phyloP scores from a whole-genome alignment of 305 asterid species.

The Fraxinus nigra region DNA sequence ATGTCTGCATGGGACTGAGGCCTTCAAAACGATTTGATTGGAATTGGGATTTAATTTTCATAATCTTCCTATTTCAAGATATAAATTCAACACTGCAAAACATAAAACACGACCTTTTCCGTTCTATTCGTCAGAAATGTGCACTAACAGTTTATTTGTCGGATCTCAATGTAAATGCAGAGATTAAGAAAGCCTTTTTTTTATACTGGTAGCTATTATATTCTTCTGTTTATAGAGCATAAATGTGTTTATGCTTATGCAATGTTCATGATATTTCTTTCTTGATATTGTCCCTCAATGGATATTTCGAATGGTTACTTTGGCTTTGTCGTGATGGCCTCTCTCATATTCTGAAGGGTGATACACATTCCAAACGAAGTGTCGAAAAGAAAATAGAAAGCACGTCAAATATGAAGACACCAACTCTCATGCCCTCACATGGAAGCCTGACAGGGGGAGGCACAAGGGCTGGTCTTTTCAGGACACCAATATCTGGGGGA shows the following conservation, averaged over 20 bases:
- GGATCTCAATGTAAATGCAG: background rate
- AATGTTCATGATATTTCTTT: conserved; percentile 21
- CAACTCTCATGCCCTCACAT: conserved; percentile 42
- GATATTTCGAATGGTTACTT: conserved; percentile 39
- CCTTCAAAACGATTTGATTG: background rate
- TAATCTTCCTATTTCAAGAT: background rate
- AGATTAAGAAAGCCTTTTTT: background rate
- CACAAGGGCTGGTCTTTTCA: conserved; percentile 89
- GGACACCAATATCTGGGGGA: conserved; percentile 98
- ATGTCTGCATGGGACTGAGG: background rate
- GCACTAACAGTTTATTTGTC: background rate
- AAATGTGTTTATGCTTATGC: background rate
- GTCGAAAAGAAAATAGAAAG: conserved; percentile 28
- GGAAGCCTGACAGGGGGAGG: conserved; percentile 61
- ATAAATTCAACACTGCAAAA: background rate
- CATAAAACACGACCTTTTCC: background rate
- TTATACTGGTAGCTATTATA: background rate
- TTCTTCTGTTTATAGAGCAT: background rate
- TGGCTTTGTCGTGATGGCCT: conserved; percentile 53
- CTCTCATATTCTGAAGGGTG: conserved; percentile 69
- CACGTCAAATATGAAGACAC: conserved; percentile 34
- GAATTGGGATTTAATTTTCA: background rate
- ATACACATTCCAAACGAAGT: conserved; percentile 44
- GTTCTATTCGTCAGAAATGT: background rate
- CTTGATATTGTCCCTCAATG: conserved; percentile 39